A percentile compares a stretch with the other conserved stretches of the same genome.
Evolutionary conservation across 1,284 basidiomycete species (phyloP).

Genomic region (Leccinum glutinopallens): DNA sequence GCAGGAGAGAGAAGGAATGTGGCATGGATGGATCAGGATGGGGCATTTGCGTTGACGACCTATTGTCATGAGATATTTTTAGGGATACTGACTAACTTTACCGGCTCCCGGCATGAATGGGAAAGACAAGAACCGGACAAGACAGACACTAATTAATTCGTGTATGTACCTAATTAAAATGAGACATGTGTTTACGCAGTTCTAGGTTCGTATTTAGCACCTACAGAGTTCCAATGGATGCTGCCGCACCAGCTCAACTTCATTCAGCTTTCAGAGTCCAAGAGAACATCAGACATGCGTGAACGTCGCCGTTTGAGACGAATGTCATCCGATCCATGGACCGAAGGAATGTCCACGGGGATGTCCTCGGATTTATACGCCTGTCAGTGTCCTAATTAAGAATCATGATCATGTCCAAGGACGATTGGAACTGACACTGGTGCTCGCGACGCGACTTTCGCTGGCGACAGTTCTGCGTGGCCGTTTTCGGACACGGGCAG

Average conservation of each 20-base stretch:
- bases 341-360: conserved; percentile 29
- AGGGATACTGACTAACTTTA: conserved; percentile 17
- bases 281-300: conserved; percentile 34
- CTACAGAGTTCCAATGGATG: conserved; percentile 14
- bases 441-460: conserved; percentile 25
- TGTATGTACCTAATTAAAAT: conserved; percentile 29
- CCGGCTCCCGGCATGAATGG: conserved; percentile 13
- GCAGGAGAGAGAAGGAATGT: not conserved
- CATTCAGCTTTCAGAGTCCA: conserved; percentile 37
- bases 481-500: conserved; percentile 31
- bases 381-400: conserved; percentile 29
- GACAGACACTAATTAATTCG: conserved; percentile 28
- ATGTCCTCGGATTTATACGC: conserved; percentile 30
- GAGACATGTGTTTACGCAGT: conserved; percentile 24
- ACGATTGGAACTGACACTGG: conserved; percentile 24
- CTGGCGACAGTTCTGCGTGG: conserved; percentile 23
- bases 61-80: conserved; percentile 24
- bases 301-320: conserved; percentile 47
- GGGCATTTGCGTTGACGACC: conserved; percentile 2
- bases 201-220: conserved; percentile 15
- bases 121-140: conserved; percentile 6
- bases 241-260: conserved; percentile 8
- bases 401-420: not conserved
- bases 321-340: conserved; percentile 23
- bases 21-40: not conserved